Evolutionary conservation across 2,329 filamentous ascomycete species (phyloP).

Genomic region (Phaeosphaeriaceae sp.): DNA sequence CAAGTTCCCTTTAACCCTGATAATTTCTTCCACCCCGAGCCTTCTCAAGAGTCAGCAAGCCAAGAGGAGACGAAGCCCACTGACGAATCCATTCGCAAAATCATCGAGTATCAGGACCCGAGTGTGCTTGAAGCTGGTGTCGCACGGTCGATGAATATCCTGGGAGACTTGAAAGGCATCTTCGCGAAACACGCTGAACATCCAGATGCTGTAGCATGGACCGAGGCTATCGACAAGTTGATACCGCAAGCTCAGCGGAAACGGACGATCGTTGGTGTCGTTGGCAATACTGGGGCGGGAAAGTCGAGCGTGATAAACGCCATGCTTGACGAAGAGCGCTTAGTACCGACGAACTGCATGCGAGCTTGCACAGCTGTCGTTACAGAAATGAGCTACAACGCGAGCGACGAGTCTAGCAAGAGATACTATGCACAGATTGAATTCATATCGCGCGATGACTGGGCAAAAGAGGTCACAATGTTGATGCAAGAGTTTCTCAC

Average conservation of each 20-base stretch:
- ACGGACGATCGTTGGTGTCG: conserved; percentile 62
- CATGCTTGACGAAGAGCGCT: conserved; percentile 66
- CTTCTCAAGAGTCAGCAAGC: conserved; percentile 10
- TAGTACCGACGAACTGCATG: conserved; percentile 65
- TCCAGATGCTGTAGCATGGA: conserved; percentile 50
- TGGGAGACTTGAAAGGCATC: conserved; percentile 42
- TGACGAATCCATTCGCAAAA: conserved; percentile 34
- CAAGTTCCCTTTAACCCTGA: conserved; percentile 19
- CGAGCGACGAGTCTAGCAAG: conserved; percentile 44
- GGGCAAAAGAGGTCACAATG: conserved; percentile 59
- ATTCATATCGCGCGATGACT: conserved; percentile 62
- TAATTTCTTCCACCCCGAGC: conserved; percentile 23
- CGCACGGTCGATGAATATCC: conserved; percentile 44
- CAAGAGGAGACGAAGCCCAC: conserved; percentile 9
- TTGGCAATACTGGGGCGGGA: conserved; percentile 68
- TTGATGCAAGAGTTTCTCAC: conserved; percentile 59
- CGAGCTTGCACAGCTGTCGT: conserved; percentile 68
- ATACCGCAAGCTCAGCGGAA: conserved; percentile 49
- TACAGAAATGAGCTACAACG: conserved; percentile 67
- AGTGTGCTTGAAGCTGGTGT: conserved; percentile 51
- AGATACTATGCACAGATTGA: conserved; percentile 65
- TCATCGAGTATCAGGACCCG: conserved; percentile 41
- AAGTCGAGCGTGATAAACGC: conserved; percentile 71
- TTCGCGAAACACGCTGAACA: conserved; percentile 32
- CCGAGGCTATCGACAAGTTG: conserved; percentile 52